Conservation (phyloP, 75 land plant species). For the Cunninghamia lanceolata region DNA sequence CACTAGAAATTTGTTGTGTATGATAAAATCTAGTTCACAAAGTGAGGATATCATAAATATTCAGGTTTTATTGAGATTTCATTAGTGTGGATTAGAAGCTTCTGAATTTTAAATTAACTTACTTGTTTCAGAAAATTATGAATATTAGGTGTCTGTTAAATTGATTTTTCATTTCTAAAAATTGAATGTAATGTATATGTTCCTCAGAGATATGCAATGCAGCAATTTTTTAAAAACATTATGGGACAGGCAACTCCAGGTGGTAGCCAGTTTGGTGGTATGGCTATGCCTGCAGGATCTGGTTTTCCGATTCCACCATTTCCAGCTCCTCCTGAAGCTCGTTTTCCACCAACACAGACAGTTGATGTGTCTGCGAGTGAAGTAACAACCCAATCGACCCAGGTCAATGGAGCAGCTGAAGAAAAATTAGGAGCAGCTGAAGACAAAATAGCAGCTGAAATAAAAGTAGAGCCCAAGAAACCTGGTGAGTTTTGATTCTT, state of each 20-base stretch:
- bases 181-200: not conserved
- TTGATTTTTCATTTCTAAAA: not conserved
- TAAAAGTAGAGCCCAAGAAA: slow-evolving; percentile 46
- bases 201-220: slow-evolving; percentile 89
- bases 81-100: not conserved
- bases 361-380: slow-evolving; percentile 64
- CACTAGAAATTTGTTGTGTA: not conserved
- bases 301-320: slow-evolving; percentile 54
- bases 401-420: slow-evolving; percentile 27
- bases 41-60: not conserved
- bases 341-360: slow-evolving; percentile 24
- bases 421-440: slow-evolving; percentile 19
- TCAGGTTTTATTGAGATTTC: not conserved
- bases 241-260: slow-evolving; percentile 54
- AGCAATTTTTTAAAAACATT: slow-evolving; percentile 79
- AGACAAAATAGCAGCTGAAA: slow-evolving; percentile 13
- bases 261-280: slow-evolving; percentile 41
- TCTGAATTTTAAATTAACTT: not conserved
- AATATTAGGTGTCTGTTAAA: not conserved
- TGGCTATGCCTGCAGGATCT: slow-evolving; percentile 54
- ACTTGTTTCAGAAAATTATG: not conserved
- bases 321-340: slow-evolving; percentile 18
- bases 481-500: slow-evolving; percentile 35
- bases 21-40: not conserved
- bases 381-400: slow-evolving; percentile 39